These are phyloP conservation scores for Hemileccinum impolitum DNA, from an alignment of 768 basidiomycete species.

Conservation along the genomic window DNA sequence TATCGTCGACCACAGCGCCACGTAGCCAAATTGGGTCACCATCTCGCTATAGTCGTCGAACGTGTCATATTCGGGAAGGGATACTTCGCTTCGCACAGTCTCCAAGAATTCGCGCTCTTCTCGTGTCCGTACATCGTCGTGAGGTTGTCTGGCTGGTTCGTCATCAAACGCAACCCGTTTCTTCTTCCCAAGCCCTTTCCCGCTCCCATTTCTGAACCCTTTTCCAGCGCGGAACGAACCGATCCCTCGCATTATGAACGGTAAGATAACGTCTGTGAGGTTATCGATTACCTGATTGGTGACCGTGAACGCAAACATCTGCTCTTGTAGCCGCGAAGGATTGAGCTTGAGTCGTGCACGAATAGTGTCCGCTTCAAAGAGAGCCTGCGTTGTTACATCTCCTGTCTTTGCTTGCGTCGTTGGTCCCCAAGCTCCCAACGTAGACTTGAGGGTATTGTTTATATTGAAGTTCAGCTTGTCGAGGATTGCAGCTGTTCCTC, in stretches of 20 bases:
- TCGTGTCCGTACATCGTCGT: constrained; percentile 35
- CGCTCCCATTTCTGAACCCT: constrained; percentile 25
- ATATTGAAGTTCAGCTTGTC: constrained; percentile 24
- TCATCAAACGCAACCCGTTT: constrained; percentile 75
- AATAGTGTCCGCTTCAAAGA: constrained; percentile 51
- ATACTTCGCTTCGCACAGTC: constrained; percentile 69
- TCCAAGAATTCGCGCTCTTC: constrained; percentile 82
- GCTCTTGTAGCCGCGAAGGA: constrained; percentile 71
- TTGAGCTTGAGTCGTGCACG: constrained; percentile 59
- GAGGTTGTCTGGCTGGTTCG: constrained; percentile 36
- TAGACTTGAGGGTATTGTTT: constrained; percentile 29
- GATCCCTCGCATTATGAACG: constrained; percentile 66
- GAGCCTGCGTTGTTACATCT: constrained; percentile 15
- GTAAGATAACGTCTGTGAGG: constrained; percentile 77
- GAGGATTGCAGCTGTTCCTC: constrained; percentile 11
- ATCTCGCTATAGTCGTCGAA: constrained; percentile 95
- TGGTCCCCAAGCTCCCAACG: constrained; percentile 18
- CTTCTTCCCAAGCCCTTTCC: constrained; percentile 38
- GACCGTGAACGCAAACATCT: constrained; percentile 92
- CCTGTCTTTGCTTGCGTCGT: constrained; percentile 10
- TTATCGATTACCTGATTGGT: constrained; percentile 84
- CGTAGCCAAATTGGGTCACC: constrained; percentile 93
- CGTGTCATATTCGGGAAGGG: constrained; percentile 74
- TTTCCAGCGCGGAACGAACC: constrained; percentile 47
- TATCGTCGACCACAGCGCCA: constrained; percentile 88